Percentiles rank a stretch among this genome's conserved stretches.
These are phyloP conservation scores for Suhomyces xylopsoci DNA, from an alignment of 805 yeast genomes.

Conservation along the genomic window DNA sequence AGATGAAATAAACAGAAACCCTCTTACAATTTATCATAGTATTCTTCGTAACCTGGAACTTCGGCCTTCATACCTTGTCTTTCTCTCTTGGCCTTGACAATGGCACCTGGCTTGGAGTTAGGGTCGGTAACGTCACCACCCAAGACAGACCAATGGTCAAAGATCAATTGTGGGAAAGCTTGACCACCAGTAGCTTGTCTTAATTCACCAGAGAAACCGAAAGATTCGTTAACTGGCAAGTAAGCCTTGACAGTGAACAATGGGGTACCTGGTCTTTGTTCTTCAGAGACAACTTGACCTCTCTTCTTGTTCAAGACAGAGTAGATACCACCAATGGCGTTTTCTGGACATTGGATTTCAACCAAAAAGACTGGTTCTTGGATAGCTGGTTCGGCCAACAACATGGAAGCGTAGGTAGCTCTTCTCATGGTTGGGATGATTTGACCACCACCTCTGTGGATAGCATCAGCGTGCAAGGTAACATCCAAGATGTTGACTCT, in stretches of 20 bases:
- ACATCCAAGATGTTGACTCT: slow-evolving; percentile 99
- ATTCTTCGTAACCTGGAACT: slow-evolving; percentile 99
- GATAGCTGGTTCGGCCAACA: slow-evolving; percentile 97
- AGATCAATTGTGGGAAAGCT: slow-evolving; percentile 99
- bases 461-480: slow-evolving; percentile 99
- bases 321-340: slow-evolving; percentile 99
- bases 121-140: slow-evolving; percentile 92
- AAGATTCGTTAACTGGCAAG: slow-evolving; percentile 99
- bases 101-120: slow-evolving; percentile 60
- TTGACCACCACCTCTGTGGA: slow-evolving; percentile 99
- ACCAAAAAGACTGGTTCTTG: slow-evolving; percentile 99
- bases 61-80: slow-evolving; percentile 95
- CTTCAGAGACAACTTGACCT: slow-evolving; percentile 99
- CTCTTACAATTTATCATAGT: slow-evolving; percentile 83
- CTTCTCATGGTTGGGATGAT: slow-evolving; percentile 99
- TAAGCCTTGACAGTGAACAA: slow-evolving; percentile 99
- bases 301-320: slow-evolving; percentile 98
- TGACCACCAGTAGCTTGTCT: slow-evolving; percentile 99
- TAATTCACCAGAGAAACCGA: slow-evolving; percentile 99
- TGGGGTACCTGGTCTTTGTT: slow-evolving; percentile 99
- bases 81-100: slow-evolving; percentile 69
- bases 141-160: slow-evolving; percentile 96
- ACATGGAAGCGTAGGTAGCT: slow-evolving; percentile 97
- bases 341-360: slow-evolving; percentile 99
- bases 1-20: not conserved